Evolutionary conservation across 495 filamentous ascomycete genomes (phyloP).

Genomic region (Umbilicaria muhlenbergii): DNA sequence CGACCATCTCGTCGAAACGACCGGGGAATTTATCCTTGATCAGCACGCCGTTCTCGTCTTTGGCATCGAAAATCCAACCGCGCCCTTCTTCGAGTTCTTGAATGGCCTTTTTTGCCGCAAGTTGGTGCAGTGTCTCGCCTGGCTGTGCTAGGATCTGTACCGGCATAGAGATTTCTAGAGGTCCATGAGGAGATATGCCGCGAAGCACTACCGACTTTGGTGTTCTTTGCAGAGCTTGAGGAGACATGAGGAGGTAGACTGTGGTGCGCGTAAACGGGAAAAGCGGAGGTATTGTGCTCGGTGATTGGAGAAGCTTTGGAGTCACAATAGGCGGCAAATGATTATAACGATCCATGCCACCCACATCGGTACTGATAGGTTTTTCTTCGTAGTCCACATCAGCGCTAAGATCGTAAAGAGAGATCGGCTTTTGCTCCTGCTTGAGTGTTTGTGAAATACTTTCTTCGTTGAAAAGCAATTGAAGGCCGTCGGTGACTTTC

Average conservation of each 20-base stretch:
- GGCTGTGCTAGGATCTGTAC: slow-evolving; percentile 29
- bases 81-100: slow-evolving; percentile 52
- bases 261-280: slow-evolving; percentile 46
- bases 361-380: slow-evolving; percentile 17
- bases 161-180: slow-evolving; percentile 45
- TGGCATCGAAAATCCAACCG: slow-evolving; percentile 45
- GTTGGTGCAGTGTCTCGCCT: slow-evolving; percentile 48
- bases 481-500: slow-evolving; percentile 28
- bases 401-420: slow-evolving; percentile 33
- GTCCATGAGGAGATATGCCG: slow-evolving; percentile 35
- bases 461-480: slow-evolving; percentile 1
- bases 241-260: slow-evolving; percentile 46
- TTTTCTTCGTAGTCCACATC: slow-evolving; percentile 23
- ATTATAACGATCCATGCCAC: slow-evolving; percentile 16
- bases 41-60: slow-evolving; percentile 23
- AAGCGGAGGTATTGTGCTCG: slow-evolving; percentile 42
- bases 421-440: slow-evolving; percentile 28
- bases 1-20: slow-evolving; percentile 36
- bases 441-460: slow-evolving; percentile 1
- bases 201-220: slow-evolving; percentile 41
- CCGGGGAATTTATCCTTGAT: slow-evolving; percentile 32
- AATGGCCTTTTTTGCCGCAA: slow-evolving; percentile 51
- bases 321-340: slow-evolving; percentile 31
- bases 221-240: slow-evolving; percentile 24
- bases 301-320: slow-evolving; percentile 46